phyloP scores from a whole-genome alignment of 306 rosid genomes.

The Dryas alaskensis region DNA sequence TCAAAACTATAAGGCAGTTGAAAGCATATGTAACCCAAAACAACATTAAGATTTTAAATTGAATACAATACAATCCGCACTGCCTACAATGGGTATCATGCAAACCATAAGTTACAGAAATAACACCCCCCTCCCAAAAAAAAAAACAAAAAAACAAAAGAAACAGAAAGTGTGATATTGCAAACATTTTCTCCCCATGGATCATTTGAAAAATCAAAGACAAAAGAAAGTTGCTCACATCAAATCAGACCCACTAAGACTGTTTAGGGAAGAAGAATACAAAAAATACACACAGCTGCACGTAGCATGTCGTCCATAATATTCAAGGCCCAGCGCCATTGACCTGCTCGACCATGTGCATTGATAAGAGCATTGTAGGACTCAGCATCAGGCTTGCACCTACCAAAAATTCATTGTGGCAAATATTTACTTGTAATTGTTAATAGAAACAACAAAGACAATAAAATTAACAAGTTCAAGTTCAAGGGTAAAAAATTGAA shows the following conservation, averaged over 20 bases:
- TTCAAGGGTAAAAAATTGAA: background rate
- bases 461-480: background rate
- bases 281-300: conserved; percentile 92
- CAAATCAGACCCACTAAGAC: conserved; percentile 48
- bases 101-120: background rate
- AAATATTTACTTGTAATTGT: conserved; percentile 5
- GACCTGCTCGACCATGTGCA: conserved; percentile 92
- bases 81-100: background rate
- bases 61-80: background rate
- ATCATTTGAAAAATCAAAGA: conserved; percentile 26
- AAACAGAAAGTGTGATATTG: background rate
- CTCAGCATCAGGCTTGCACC: conserved; percentile 97
- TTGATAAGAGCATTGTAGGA: conserved; percentile 81
- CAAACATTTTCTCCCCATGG: conserved; percentile 10
- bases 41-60: background rate
- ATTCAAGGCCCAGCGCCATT: conserved; percentile 97
- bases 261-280: conserved; percentile 61
- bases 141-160: background rate
- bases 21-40: background rate
- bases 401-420: conserved; percentile 21
- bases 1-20: background rate
- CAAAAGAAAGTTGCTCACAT: conserved; percentile 41
- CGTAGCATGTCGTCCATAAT: conserved; percentile 96
- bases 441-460: background rate
- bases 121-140: background rate